Conservation (phyloP, 1,284 basidiomycete genomes). For the Ustanciosporium gigantosporum region DNA sequence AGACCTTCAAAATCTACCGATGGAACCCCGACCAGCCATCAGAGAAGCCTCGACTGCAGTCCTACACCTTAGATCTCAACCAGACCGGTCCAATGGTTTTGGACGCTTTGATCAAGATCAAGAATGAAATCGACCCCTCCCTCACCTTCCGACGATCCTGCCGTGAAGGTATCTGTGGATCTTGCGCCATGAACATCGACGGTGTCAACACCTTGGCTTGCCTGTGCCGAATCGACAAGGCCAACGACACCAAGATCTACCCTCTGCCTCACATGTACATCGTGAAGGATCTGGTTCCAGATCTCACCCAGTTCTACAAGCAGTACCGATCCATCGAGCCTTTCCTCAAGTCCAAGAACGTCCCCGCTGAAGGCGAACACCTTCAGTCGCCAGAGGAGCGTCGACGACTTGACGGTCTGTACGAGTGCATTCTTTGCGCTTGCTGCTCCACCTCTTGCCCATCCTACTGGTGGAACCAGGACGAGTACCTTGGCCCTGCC, state of each 20-base stretch:
- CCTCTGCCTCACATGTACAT: slow-evolving; percentile 99
- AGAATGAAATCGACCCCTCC: slow-evolving; percentile 96
- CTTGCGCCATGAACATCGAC: slow-evolving; percentile 98
- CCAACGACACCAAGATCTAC: slow-evolving; percentile 80
- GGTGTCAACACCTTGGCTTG: slow-evolving; percentile 94
- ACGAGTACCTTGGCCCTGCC: slow-evolving; percentile 95
- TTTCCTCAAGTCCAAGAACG: slow-evolving; percentile 57
- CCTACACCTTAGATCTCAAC: slow-evolving; percentile 89
- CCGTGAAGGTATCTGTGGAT: slow-evolving; percentile 96
- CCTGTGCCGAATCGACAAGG: slow-evolving; percentile 90
- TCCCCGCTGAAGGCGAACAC: slow-evolving; percentile 70
- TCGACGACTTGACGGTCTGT: slow-evolving; percentile 93
- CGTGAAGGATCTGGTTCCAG: slow-evolving; percentile 94
- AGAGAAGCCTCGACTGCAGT: slow-evolving; percentile 87
- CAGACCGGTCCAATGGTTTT: slow-evolving; percentile 96
- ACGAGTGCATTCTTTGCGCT: slow-evolving; percentile 69
- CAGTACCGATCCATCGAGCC: slow-evolving; percentile 98
- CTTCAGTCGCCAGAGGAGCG: slow-evolving; percentile 89
- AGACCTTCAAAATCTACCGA: slow-evolving; percentile 60
- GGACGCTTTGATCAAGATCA: slow-evolving; percentile 92
- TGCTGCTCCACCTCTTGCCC: slow-evolving; percentile 90
- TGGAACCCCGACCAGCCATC: slow-evolving; percentile 89
- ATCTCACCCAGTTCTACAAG: slow-evolving; percentile 91
- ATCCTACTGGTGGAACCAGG: slow-evolving; percentile 99
- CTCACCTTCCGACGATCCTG: slow-evolving; percentile 95